Evolutionary conservation across 331 rosid genomes (phyloP).

Genomic region (Acacia pycnantha): DNA sequence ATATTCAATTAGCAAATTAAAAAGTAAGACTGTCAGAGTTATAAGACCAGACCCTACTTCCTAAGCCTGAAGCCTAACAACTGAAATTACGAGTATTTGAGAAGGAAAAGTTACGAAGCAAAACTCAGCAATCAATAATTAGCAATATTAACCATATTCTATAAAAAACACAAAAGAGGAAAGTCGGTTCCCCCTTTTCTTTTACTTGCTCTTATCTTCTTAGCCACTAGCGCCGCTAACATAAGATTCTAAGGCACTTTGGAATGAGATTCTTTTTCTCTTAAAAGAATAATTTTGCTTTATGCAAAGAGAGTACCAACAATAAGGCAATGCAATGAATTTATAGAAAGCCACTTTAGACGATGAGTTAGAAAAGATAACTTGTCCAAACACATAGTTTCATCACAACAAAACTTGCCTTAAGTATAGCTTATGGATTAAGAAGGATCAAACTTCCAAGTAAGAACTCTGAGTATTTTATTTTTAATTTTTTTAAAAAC

Average conservation of each 20-base stretch:
- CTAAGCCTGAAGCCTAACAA: background rate
- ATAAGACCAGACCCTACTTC: slow-evolving; percentile 12
- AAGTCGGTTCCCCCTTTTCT: background rate
- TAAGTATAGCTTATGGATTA: slow-evolving; percentile 37
- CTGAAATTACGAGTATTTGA: background rate
- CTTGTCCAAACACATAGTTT: slow-evolving; percentile 20
- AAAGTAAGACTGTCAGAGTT: background rate
- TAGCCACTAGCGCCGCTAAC: background rate
- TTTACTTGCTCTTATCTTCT: background rate
- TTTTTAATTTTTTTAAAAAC: background rate
- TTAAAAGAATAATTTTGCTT: background rate
- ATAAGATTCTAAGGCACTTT: background rate
- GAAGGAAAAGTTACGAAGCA: slow-evolving; percentile 6
- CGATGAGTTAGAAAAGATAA: slow-evolving; percentile 20
- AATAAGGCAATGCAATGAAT: slow-evolving; percentile 31
- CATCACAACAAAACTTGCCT: slow-evolving; percentile 22
- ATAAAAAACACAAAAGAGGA: background rate
- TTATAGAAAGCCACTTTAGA: slow-evolving; percentile 40
- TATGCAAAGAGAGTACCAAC: slow-evolving; percentile 23
- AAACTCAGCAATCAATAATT: slow-evolving; percentile 1
- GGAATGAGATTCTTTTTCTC: slow-evolving; percentile 8
- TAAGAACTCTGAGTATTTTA: background rate
- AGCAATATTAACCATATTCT: slow-evolving; percentile 5
- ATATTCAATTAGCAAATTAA: background rate
- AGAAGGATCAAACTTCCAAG: slow-evolving; percentile 38